Percentiles rank a stretch among this genome's conserved stretches.
Evolutionary conservation across 2,329 filamentous ascomycete genomes (phyloP).

Genomic region (Pseudogymnoascus destructans): DNA sequence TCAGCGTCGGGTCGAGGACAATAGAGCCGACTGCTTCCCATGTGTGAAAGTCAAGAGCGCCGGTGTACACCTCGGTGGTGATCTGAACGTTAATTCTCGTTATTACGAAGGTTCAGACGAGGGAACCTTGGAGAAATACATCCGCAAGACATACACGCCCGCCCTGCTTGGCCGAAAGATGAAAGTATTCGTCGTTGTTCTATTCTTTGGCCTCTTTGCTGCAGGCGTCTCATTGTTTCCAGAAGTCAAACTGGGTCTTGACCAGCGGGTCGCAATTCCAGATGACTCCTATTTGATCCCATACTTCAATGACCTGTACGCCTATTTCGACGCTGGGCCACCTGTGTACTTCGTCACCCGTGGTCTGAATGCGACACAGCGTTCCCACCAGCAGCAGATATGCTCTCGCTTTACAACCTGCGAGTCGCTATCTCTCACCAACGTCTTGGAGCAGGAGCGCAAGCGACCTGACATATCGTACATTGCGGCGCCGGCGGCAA

Average conservation of each 20-base stretch:
- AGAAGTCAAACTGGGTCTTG: conserved; percentile 71
- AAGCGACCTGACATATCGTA: conserved; percentile 82
- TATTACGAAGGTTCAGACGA: conserved; percentile 49
- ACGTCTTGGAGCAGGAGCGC: conserved; percentile 85
- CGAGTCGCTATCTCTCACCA: conserved; percentile 68
- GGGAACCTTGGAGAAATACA: conserved; percentile 70
- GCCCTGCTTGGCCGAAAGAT: conserved; percentile 65
- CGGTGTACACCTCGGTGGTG: conserved; percentile 48
- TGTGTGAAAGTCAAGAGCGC: conserved; percentile 72
- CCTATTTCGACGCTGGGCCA: conserved; percentile 80
- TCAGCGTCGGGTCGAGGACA: conserved; percentile 77
- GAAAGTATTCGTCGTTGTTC: conserved; percentile 60
- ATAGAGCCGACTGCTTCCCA: conserved; percentile 82
- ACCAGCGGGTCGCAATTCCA: conserved; percentile 89
- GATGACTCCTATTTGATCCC: conserved; percentile 88
- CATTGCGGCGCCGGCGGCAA: conserved; percentile 76
- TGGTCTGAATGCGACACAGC: conserved; percentile 63
- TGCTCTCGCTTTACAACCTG: conserved; percentile 89
- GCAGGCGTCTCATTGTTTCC: conserved; percentile 76
- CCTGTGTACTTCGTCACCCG: conserved; percentile 93
- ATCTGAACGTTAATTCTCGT: conserved; percentile 38
- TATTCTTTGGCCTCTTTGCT: conserved; percentile 82
- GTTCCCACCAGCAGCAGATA: conserved; percentile 66
- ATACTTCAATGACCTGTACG: conserved; percentile 93
- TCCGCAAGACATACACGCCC: conserved; percentile 81